A percentile compares a stretch with the other conserved stretches of the same genome.
Conservation (phyloP, 306 rosid genomes). For the Cajanus cajan region DNA sequence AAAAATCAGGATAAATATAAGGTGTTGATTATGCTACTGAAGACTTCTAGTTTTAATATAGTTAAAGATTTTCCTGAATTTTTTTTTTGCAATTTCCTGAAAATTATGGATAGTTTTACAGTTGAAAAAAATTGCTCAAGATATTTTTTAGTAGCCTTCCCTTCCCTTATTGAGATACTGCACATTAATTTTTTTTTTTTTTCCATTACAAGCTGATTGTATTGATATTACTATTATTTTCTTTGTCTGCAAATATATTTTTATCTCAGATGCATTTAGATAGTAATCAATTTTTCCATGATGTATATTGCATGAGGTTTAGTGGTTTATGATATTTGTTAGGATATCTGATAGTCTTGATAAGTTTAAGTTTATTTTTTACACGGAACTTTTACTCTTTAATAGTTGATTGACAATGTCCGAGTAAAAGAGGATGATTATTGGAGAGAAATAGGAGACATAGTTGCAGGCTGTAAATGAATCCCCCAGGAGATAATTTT, state of each 20-base stretch:
- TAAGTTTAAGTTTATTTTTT: background rate
- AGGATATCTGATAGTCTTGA: background rate
- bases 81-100: background rate
- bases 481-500: no score
- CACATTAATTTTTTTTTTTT: background rate
- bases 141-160: conserved; percentile 4
- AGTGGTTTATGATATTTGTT: background rate
- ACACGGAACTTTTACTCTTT: background rate
- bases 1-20: conserved; percentile 83
- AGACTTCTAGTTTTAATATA: background rate
- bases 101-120: conserved; percentile 3
- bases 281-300: background rate
- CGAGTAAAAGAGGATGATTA: background rate
- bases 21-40: conserved; percentile 45
- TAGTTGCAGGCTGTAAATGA: no score
- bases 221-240: background rate
- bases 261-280: background rate
- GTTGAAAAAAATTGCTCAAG: background rate
- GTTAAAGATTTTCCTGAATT: background rate
- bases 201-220: background rate
- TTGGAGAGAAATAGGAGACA: no score
- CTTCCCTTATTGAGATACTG: background rate
- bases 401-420: background rate
- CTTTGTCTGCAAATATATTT: background rate
- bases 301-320: background rate